Conservation (phyloP, 257 asterid genomes). For the Nicotiana obtusifolia region DNA sequence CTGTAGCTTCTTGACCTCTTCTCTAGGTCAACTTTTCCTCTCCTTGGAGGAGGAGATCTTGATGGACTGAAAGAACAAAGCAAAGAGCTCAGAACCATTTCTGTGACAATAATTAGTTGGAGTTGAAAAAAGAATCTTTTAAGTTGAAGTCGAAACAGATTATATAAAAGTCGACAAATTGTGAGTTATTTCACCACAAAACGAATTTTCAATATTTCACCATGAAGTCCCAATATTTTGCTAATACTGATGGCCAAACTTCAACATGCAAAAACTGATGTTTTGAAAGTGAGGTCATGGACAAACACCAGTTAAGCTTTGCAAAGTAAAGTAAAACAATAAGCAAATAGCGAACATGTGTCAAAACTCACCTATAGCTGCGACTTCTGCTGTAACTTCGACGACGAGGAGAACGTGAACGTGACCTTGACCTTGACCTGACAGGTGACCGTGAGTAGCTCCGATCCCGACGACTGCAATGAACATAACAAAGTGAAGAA, state of each 20-base stretch:
- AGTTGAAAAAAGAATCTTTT: background rate
- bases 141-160: background rate
- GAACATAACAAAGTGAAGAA: constrained; percentile 6
- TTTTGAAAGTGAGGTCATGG: background rate
- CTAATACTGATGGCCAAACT: background rate
- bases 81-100: background rate
- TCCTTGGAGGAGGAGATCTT: constrained; percentile 72
- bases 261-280: background rate
- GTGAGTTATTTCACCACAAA: background rate
- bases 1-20: constrained; percentile 57
- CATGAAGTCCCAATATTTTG: background rate
- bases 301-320: background rate
- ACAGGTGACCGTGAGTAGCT: constrained; percentile 80
- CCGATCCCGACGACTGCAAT: constrained; percentile 44
- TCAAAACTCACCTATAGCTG: constrained; percentile 27
- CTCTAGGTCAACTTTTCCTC: constrained; percentile 46
- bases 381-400: constrained; percentile 66
- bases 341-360: background rate
- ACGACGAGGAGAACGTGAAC: constrained; percentile 77
- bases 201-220: background rate
- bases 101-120: background rate
- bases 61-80: constrained; percentile 51
- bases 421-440: constrained; percentile 71
- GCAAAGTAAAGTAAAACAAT: background rate
- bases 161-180: background rate